Conservation (phyloP, 2,329 filamentous ascomycete genomes). For the Curvularia sp. region DNA sequence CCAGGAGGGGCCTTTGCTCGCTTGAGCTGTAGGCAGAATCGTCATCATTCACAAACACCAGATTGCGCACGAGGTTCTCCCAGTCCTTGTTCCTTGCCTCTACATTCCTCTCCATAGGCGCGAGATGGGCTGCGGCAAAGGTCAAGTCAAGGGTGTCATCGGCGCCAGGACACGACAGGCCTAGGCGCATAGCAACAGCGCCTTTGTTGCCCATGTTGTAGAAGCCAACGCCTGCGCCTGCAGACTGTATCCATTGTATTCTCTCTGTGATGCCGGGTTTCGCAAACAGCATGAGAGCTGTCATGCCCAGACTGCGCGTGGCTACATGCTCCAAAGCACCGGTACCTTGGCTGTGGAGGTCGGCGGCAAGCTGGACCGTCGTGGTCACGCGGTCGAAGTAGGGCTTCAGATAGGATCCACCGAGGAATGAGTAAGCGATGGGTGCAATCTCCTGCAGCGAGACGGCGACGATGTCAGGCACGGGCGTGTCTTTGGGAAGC, state of each 20-base stretch:
- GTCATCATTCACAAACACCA: slow-evolving; percentile 70
- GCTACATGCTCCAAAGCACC: slow-evolving; percentile 72
- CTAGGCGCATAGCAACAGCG: slow-evolving; percentile 78
- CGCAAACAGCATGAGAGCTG: slow-evolving; percentile 84
- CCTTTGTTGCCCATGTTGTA: slow-evolving; percentile 96
- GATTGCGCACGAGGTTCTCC: slow-evolving; percentile 78
- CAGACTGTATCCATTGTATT: slow-evolving; percentile 73
- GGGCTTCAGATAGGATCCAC: slow-evolving; percentile 75
- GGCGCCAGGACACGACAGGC: slow-evolving; percentile 58
- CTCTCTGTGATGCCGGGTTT: slow-evolving; percentile 64
- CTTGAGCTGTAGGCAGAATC: slow-evolving; percentile 40
- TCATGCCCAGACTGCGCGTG: slow-evolving; percentile 83
- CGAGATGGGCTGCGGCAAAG: slow-evolving; percentile 86
- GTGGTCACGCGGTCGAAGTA: slow-evolving; percentile 77
- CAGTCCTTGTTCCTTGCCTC: slow-evolving; percentile 84
- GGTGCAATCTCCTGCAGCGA: slow-evolving; percentile 89
- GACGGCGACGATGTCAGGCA: slow-evolving; percentile 72
- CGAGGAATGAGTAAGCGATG: slow-evolving; percentile 82
- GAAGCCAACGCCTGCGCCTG: slow-evolving; percentile 82
- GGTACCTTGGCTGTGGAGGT: slow-evolving; percentile 50
- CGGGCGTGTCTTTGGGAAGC: slow-evolving; percentile 53
- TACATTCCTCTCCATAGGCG: slow-evolving; percentile 82
- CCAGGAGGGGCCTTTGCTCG: slow-evolving; percentile 45
- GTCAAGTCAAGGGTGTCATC: slow-evolving; percentile 69
- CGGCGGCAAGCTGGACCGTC: slow-evolving; percentile 73